A percentile compares a stretch with the other conserved stretches of the same genome.
phyloP scores from a whole-genome alignment of 371 early-diverging fungal species.

The Mucor mucedo region DNA sequence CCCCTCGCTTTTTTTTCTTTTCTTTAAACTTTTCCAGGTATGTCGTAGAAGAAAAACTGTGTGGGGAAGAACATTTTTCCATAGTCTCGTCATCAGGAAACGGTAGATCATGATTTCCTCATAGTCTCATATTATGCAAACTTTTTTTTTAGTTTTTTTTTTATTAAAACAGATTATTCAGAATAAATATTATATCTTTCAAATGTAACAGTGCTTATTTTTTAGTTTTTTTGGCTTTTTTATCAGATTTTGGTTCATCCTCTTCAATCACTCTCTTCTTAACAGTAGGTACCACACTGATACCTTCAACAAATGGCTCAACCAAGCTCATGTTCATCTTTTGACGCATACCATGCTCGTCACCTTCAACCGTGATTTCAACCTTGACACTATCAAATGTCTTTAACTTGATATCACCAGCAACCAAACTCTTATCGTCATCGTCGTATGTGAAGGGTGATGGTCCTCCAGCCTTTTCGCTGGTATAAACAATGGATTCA shows the following conservation, averaged over 20 bases:
- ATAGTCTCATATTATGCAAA: conserved; percentile 1
- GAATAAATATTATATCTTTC: neutral
- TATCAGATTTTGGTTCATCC: neutral
- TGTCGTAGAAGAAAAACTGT: conserved; percentile 2
- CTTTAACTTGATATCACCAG: conserved; percentile 58
- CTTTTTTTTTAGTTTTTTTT: neutral
- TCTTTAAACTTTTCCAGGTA: neutral
- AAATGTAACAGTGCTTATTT: conserved; percentile 1
- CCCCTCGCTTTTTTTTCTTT: neutral
- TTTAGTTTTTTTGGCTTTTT: conserved; percentile 17
- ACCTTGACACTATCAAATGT: conserved; percentile 82
- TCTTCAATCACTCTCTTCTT: conserved; percentile 16
- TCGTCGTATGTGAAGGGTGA: conserved; percentile 44
- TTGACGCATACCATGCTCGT: conserved; percentile 69
- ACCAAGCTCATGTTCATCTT: conserved; percentile 72
- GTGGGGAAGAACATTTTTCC: conserved; percentile 2
- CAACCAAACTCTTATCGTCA: conserved; percentile 40
- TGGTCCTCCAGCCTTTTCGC: conserved; percentile 28
- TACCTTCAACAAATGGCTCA: conserved; percentile 53
- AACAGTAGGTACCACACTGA: conserved; percentile 13
- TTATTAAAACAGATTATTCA: conserved; percentile 2
- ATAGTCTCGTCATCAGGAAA: neutral
- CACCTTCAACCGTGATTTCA: conserved; percentile 80
- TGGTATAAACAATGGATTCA: conserved; percentile 86
- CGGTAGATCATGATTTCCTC: conserved; percentile 8